Percentiles rank a stretch among this genome's conserved stretches.
Conservation (phyloP, 345 rosid genomes). For the Salix exigua region DNA sequence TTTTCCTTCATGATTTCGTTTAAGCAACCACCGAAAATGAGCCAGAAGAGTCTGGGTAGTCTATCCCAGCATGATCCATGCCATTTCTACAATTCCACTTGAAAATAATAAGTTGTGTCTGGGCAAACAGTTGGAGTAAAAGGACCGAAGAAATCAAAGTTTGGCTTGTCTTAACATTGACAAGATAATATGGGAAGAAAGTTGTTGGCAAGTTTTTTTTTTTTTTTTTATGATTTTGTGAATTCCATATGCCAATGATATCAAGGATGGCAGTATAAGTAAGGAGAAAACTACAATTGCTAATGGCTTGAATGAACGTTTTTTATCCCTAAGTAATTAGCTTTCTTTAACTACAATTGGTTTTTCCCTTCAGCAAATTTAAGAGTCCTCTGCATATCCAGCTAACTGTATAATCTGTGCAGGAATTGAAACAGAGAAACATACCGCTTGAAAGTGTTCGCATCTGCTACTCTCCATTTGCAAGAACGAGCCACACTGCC, state of each 20-base stretch:
- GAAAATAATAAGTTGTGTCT: too few species aligned
- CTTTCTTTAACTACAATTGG: background rate
- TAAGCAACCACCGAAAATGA: too few species aligned
- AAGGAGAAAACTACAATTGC: background rate
- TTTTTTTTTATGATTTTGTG: background rate
- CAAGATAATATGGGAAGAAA: background rate
- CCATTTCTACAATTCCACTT: too few species aligned
- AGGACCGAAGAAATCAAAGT: background rate
- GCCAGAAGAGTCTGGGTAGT: too few species aligned
- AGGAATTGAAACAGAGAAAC: constrained; percentile 65
- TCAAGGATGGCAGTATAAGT: background rate
- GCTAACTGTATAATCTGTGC: constrained; percentile 18
- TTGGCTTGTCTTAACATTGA: background rate
- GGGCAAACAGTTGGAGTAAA: too few species aligned
- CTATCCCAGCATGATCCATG: too few species aligned
- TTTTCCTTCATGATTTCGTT: too few species aligned
- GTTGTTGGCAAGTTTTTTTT: background rate
- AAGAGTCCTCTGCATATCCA: background rate
- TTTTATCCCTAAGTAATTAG: background rate
- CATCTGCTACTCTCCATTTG: constrained; percentile 86
- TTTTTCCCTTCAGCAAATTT: background rate
- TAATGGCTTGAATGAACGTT: background rate
- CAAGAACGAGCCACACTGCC: constrained; percentile 86
- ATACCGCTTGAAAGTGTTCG: constrained; percentile 56
- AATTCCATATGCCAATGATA: background rate